These are phyloP conservation scores for Hericium alpestre DNA, from an alignment of 768 basidiomycete genomes.

Conservation along the genomic window DNA sequence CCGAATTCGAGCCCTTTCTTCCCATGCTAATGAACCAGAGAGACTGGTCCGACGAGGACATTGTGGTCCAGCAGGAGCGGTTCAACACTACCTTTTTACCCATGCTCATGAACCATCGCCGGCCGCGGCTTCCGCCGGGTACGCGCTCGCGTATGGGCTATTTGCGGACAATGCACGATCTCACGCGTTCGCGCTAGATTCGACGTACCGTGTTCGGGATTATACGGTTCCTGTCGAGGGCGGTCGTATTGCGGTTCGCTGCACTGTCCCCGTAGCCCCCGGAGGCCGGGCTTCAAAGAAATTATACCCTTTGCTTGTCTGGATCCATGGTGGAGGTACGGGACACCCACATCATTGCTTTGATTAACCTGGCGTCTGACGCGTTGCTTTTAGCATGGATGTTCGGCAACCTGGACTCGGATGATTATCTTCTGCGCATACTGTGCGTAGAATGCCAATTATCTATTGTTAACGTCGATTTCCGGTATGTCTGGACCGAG, in stretches of 20 bases:
- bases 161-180: too few relatives aligned
- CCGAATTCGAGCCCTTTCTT: not conserved
- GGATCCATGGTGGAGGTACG: slow-evolving; percentile 9
- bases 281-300: not conserved
- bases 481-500: not conserved
- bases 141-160: not conserved
- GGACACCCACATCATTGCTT: not conserved
- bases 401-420: slow-evolving; percentile 8
- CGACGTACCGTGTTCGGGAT: slow-evolving; percentile 5
- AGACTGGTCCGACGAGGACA: not conserved
- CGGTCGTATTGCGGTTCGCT: slow-evolving; percentile 3
- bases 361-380: not conserved
- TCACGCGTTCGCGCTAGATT: not conserved
- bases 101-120: not conserved
- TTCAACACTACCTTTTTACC: not conserved
- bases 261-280: not conserved
- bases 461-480: slow-evolving; percentile 6
- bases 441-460: slow-evolving; percentile 3
- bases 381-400: slow-evolving; percentile 1
- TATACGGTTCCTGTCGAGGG: slow-evolving; percentile 6
- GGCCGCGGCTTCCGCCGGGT: not conserved
- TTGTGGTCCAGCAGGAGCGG: not conserved
- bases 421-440: slow-evolving; percentile 9
- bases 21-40: not conserved
- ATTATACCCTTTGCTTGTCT: slow-evolving; percentile 6